Evolutionary conservation across 352 stramenopile genomes (phyloP).

Genomic region (Phytophthora agathidicida): DNA sequence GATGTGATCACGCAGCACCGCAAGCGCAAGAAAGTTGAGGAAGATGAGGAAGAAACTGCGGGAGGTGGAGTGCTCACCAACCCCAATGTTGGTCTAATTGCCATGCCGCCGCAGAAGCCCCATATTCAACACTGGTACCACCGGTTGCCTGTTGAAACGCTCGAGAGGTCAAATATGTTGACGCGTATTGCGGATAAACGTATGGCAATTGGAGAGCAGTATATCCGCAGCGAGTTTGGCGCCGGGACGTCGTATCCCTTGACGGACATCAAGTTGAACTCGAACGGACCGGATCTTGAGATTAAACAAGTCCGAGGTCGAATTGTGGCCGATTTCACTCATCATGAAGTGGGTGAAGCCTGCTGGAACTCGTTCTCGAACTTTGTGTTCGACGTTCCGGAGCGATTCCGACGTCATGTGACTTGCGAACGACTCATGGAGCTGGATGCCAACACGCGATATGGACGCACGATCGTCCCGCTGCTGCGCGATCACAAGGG

Average conservation of each 20-base stretch:
- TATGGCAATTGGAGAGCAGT: constrained; percentile 56
- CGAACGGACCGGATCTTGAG: constrained; percentile 79
- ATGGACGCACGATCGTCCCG: constrained; percentile 76
- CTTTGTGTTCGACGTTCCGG: constrained; percentile 75
- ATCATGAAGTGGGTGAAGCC: constrained; percentile 65
- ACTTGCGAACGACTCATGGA: constrained; percentile 80
- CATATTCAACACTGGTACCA: constrained; percentile 76
- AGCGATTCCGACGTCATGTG: constrained; percentile 68
- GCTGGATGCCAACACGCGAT: constrained; percentile 77
- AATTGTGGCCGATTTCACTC: constrained; percentile 56
- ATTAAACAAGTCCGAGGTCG: constrained; percentile 79
- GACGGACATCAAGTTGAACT: constrained; percentile 85
- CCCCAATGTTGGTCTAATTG: constrained; percentile 10
- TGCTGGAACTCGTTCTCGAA: constrained; percentile 83
- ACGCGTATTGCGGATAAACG: constrained; percentile 62
- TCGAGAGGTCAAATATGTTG: constrained; percentile 56
- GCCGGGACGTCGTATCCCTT: constrained; percentile 54
- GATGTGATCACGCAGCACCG: constrained; percentile 67
- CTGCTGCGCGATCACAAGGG: constrained; percentile 68
- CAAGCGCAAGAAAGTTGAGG: constrained; percentile 77
- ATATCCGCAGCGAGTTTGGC: constrained; percentile 60
- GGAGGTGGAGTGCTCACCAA: constrained; percentile 36
- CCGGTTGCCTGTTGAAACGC: constrained; percentile 62
- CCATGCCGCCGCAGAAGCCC: constrained; percentile 24
- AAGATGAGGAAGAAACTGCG: constrained; percentile 30